Conservation (phyloP, 2,329 filamentous ascomycete genomes). For the Raffaelea ambrosiae region DNA sequence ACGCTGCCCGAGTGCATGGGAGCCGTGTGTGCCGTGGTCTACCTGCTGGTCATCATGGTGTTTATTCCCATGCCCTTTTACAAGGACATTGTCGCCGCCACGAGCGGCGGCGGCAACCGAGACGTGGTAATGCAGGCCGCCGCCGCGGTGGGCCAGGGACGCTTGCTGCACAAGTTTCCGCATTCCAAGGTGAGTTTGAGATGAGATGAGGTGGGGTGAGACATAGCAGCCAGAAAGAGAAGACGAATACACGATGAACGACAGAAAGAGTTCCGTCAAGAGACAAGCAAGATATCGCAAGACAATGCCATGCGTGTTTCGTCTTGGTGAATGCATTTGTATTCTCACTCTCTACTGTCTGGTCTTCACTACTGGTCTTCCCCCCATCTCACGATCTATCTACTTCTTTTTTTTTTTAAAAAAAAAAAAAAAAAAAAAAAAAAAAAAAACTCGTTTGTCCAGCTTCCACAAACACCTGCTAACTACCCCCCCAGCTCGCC, state of each 20-base stretch:
- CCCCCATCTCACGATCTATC: neutral
- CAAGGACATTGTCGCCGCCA: constrained; percentile 93
- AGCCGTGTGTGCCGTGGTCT: constrained; percentile 84
- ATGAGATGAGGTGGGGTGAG: too few species aligned
- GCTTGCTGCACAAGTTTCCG: constrained; percentile 84
- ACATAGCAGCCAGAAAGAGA: too few species aligned
- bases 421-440: too few species aligned
- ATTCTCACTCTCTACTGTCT: neutral
- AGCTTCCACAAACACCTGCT: too few species aligned
- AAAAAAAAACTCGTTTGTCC: too few species aligned
- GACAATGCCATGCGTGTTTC: too few species aligned
- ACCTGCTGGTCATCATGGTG: constrained; percentile 77
- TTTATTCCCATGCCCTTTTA: constrained; percentile 98
- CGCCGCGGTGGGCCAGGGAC: constrained; percentile 68
- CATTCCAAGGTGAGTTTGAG: constrained; percentile 67
- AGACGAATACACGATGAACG: too few species aligned
- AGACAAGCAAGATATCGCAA: too few species aligned
- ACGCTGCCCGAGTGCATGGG: constrained; percentile 97
- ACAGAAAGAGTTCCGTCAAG: too few species aligned
- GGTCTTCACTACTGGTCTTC: neutral
- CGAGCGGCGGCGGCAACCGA: constrained; percentile 84
- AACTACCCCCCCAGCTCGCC: constrained; percentile 55
- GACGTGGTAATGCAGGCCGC: constrained; percentile 66
- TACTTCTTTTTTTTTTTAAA: too few species aligned
- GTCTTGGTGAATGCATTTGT: too few species aligned